Evolutionary conservation across 176 grass and related monocot genomes (phyloP), one percentile per base, ranked within the genome.

Genomic region (Carex cristatella): DNA sequence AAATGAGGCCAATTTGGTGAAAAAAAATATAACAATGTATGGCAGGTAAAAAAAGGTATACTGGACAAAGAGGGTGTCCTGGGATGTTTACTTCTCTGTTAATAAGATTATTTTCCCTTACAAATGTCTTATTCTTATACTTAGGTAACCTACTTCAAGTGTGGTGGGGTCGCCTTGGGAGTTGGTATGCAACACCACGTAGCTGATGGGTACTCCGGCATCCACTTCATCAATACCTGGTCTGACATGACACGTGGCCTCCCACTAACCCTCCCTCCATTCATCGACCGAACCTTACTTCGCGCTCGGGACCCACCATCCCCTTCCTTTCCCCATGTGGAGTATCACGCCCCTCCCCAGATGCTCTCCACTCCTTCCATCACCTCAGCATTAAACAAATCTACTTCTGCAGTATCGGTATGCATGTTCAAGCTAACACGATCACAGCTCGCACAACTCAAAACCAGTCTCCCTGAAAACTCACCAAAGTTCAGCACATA

Each of bases 111-210:
- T 78, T 57, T 78, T 78, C 12, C 51, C 28, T 78, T 30, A 57
- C 23, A 31, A 77, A 31, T 32, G 10, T 77, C 27, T 56, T 55
- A 49, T 56, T 78, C 32, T 57, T 5, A 16, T 57, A 69, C 83
- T 61, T 82, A 91, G 77, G 86, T 91, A 61, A 91, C 86, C n/a
- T 76, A 84, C 64, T 91, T 91, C 76, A 80, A 79, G 3, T 91
- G 89, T 31, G 89, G 89, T 7, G 61, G 82, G 2, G 67, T 84
- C 30, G 64, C 61, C 32, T 69, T 91, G 28, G 89, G 89, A 3
- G 79, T 91, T 57, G 80, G 81, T 11, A 55, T 69, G 64, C 69
- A 87, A 59, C 89, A 91, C 86, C 73, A 65, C 18, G 7, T 91
- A 69, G 86, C 81, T 63, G 89, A 91, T n/a, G 89, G 82, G 38